These are phyloP conservation scores for Phoma herbarum DNA, from an alignment of 2,329 filamentous ascomycete species.

Conservation along the genomic window DNA sequence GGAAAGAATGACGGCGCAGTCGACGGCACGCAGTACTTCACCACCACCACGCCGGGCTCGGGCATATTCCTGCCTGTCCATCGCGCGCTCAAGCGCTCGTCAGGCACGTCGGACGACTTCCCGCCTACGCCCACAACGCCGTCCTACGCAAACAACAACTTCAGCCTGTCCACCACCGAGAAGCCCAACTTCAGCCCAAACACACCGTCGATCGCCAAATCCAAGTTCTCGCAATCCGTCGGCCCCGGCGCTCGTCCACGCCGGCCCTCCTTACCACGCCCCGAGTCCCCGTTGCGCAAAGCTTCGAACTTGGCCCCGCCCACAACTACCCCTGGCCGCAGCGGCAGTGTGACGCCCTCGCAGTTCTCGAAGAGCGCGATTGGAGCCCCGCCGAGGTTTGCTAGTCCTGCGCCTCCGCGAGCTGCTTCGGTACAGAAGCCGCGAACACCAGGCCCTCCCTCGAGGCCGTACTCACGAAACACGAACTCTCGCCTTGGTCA, in stretches of 20 bases:
- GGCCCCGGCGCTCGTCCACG: slow-evolving; percentile 73
- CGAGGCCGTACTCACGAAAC: slow-evolving; percentile 58
- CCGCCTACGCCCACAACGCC: slow-evolving; percentile 76
- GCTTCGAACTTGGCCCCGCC: slow-evolving; percentile 53
- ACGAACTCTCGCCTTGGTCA: slow-evolving; percentile 57
- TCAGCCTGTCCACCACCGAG: slow-evolving; percentile 66
- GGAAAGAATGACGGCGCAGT: slow-evolving; percentile 98
- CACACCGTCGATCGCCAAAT: slow-evolving; percentile 74
- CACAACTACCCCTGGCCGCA: slow-evolving; percentile 59
- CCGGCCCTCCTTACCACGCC: slow-evolving; percentile 81
- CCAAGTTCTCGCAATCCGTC: slow-evolving; percentile 89
- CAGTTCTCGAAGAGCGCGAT: slow-evolving; percentile 62
- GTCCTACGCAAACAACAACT: slow-evolving; percentile 59
- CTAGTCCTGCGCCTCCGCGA: slow-evolving; percentile 66
- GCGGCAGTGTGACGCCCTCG: slow-evolving; percentile 63
- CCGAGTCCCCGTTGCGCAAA: slow-evolving; percentile 83
- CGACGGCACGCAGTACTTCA: slow-evolving; percentile 83
- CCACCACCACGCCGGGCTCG: slow-evolving; percentile 77
- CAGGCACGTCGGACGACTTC: slow-evolving; percentile 63
- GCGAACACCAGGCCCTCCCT: slow-evolving; percentile 50
- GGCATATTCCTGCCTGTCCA: slow-evolving; percentile 92
- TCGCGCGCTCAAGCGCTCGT: slow-evolving; percentile 76
- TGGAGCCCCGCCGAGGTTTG: slow-evolving; percentile 65
- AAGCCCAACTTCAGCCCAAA: slow-evolving; percentile 49
- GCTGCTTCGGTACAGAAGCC: slow-evolving; percentile 66